These are phyloP conservation scores for Cryptococcus neoformans DNA, from an alignment of 1,284 basidiomycete genomes.

Conservation along the genomic window DNA sequence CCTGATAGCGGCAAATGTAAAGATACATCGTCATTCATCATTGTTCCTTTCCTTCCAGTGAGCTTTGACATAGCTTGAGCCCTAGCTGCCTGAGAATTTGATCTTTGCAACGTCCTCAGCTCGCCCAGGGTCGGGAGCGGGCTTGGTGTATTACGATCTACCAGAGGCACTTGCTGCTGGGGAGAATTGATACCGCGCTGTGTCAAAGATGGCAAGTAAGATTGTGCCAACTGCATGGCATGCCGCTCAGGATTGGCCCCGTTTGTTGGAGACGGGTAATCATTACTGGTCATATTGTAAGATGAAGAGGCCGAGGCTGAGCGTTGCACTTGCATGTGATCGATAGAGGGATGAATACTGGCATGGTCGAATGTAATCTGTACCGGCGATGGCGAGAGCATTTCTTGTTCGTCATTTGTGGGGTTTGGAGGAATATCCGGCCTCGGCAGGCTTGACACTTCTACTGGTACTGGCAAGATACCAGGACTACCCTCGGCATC, in stretches of 20 bases:
- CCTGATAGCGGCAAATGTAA: conserved; percentile 10
- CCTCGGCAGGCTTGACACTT: neutral
- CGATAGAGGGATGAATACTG: conserved; percentile 12
- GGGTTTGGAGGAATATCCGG: neutral
- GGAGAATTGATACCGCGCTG: conserved; percentile 21
- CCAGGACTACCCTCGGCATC: neutral
- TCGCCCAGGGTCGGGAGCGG: conserved; percentile 45
- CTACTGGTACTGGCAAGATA: neutral
- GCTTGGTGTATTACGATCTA: conserved; percentile 38
- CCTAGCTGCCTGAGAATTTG: conserved; percentile 46
- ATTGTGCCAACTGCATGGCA: conserved; percentile 37
- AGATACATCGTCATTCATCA: conserved; percentile 17
- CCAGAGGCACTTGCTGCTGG: conserved; percentile 3
- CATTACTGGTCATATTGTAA: conserved; percentile 17
- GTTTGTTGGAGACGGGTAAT: conserved; percentile 15
- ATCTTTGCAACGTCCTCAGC: conserved; percentile 41
- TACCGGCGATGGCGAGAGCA: conserved; percentile 34
- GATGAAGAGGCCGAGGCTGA: conserved; percentile 36
- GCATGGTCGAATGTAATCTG: conserved; percentile 13
- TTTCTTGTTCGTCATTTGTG: conserved; percentile 24
- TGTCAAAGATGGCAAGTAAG: conserved; percentile 38
- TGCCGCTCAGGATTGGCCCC: conserved; percentile 32
- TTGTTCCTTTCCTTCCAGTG: conserved; percentile 38
- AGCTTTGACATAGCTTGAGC: conserved; percentile 47
- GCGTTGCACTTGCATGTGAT: conserved; percentile 27